phyloP scores from a whole-genome alignment of 306 rosid genomes.

The Rosa chinensis region DNA sequence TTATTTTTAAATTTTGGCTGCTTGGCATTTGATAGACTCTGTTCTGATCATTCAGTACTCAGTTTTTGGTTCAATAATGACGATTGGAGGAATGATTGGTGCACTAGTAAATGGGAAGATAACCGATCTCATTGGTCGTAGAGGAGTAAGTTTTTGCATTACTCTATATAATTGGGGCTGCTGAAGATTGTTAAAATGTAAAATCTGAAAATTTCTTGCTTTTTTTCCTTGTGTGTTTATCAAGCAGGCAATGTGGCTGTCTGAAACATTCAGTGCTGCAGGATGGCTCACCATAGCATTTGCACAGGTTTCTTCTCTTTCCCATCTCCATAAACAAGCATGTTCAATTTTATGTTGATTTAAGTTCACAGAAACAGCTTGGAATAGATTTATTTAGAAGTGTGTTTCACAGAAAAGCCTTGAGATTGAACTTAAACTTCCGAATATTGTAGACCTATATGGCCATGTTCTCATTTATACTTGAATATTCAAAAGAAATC shows the following conservation, averaged over 20 bases:
- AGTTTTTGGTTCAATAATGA: constrained; percentile 36
- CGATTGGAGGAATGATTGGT: constrained; percentile 44
- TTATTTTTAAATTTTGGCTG: background rate
- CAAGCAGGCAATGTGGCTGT: constrained; percentile 35
- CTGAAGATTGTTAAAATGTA: background rate
- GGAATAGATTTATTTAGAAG: no score
- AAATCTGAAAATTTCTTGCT: background rate
- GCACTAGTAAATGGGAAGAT: constrained; percentile 34
- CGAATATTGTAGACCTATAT: background rate
- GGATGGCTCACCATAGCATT: constrained; percentile 48
- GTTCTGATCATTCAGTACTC: constrained; percentile 32
- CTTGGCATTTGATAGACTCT: background rate
- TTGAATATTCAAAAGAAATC: background rate
- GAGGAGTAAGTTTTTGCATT: constrained; percentile 31
- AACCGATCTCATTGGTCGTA: constrained; percentile 41
- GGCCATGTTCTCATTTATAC: background rate
- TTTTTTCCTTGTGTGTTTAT: background rate
- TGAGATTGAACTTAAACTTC: background rate
- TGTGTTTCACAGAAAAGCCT: background rate
- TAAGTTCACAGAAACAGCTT: no score
- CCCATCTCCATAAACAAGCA: background rate
- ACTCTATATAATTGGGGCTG: background rate
- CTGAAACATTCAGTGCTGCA: constrained; percentile 15
- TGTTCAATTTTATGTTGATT: background rate
- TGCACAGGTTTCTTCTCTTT: constrained; percentile 21